Percentiles rank a stretch among this genome's conserved stretches.
These are phyloP conservation scores for Plasmopara viticola DNA, from an alignment of 352 stramenopile genomes.

Conservation along the genomic window DNA sequence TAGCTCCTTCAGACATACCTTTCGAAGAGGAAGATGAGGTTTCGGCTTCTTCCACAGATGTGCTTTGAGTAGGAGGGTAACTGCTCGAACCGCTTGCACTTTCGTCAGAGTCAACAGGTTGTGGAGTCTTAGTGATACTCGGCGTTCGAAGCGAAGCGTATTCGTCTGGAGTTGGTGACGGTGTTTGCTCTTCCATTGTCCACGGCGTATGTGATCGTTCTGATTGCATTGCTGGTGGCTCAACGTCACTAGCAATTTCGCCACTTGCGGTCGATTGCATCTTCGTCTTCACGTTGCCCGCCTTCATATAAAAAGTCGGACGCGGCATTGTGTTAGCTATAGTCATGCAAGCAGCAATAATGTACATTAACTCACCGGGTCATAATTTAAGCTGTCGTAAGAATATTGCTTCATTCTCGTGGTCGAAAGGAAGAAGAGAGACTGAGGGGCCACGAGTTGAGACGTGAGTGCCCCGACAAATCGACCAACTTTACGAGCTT, in stretches of 20 bases:
- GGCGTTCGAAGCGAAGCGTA: not conserved
- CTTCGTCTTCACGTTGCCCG: not conserved
- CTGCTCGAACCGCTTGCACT: not conserved
- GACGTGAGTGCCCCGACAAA: slow-evolving; percentile 17
- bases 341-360: not conserved
- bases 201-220: not conserved
- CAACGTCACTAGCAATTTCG: not conserved
- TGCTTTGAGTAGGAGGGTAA: slow-evolving; percentile 6
- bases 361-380: slow-evolving; percentile 12
- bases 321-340: not conserved
- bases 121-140: not conserved
- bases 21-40: not conserved
- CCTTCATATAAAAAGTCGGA: not conserved
- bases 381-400: slow-evolving; percentile 19
- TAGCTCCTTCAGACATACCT: slow-evolving; percentile 8
- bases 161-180: not conserved
- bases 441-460: slow-evolving; percentile 11
- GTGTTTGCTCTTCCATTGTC: not conserved
- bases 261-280: not conserved
- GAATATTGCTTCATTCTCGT: slow-evolving; percentile 25
- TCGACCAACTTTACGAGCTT: not conserved
- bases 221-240: not conserved
- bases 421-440: slow-evolving; percentile 19
- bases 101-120: not conserved
- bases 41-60: slow-evolving; percentile 11